Evolutionary conservation across 2,329 filamentous ascomycete genomes (phyloP), one percentile per base, ranked within the genome.

Genomic region (Tolypocladium pustulatum): DNA sequence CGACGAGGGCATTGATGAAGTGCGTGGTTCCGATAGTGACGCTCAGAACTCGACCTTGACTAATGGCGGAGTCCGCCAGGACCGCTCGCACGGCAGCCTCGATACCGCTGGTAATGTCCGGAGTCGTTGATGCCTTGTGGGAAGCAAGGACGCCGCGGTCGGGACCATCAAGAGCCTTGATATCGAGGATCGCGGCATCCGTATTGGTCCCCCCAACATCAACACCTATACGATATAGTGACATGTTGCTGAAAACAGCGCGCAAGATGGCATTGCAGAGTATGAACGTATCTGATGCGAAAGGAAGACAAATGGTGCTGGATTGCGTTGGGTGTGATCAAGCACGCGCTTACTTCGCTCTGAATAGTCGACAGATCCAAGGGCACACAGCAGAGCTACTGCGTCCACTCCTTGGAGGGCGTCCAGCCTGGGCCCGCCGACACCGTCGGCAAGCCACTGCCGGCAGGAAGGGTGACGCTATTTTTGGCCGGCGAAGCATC

Each of bases 11-110:
- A 64, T 80, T 80, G 64, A 80, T 75, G 60, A 80, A 80, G 63
- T 79, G 77, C 0, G 75, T 77, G 2, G 77, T 79, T 32, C 79
- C 79, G 61, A 81, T 78, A 3, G 76, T 77, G 15, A 81, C 76
- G 40, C 75, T 77, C 43, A 75, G 65, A 6, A 81, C 73, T 17
- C 71, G 69, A 27, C 62, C 62, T 51, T 72, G 68, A 36, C 75
- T 69, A 53, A 78, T 66, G 0, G 65, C 61, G 1, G 76, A 74
- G 32, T 70, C 68, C 5, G 62, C 61, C 4, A 81, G 65, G 0
- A 81, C 73, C 12, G 72, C 71, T 13, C 69, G 64, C 59, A 81
- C 77, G n/a, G 77, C 76, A 12, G 66, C 64, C 61, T 76, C 72
- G 34, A 81, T 79, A 25, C 79, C 79, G 56, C 70, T 72, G 40